A percentile compares a stretch with the other conserved stretches of the same genome.
These are phyloP conservation scores for Neocucurbitaria cava DNA, from an alignment of 2,329 filamentous ascomycete genomes.

Conservation along the genomic window DNA sequence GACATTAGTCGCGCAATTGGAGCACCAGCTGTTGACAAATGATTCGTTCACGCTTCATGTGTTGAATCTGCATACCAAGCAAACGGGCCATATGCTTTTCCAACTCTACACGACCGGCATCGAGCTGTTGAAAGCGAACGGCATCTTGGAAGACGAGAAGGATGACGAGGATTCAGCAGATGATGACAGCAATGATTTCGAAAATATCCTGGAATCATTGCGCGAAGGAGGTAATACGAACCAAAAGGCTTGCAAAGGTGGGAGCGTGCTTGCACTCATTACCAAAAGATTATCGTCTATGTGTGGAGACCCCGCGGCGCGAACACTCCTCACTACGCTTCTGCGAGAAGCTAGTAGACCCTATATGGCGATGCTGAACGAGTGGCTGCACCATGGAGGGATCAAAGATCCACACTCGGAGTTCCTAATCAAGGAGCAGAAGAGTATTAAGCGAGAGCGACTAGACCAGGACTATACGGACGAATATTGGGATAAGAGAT, in stretches of 20 bases:
- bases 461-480: constrained; percentile 97
- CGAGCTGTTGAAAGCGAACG: constrained; percentile 87
- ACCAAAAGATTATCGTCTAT: constrained; percentile 85
- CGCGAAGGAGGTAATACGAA: constrained; percentile 84
- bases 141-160: constrained; percentile 79
- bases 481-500: constrained; percentile 98
- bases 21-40: constrained; percentile 90
- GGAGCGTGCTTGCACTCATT: constrained; percentile 86
- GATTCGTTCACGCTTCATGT: constrained; percentile 90
- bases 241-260: constrained; percentile 96
- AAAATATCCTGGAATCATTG: constrained; percentile 90
- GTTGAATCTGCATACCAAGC: constrained; percentile 87
- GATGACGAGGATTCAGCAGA: constrained; percentile 67
- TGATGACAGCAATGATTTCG: constrained; percentile 82
- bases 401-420: constrained; percentile 94
- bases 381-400: constrained; percentile 95
- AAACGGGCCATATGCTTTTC: constrained; percentile 87
- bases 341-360: constrained; percentile 88
- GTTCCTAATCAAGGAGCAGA: constrained; percentile 94
- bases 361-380: constrained; percentile 98
- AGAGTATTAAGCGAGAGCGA: constrained; percentile 88
- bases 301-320: constrained; percentile 90
- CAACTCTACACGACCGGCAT: constrained; percentile 81
- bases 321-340: constrained; percentile 79
- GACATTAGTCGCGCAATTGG: constrained; percentile 88